phyloP scores from a whole-genome alignment of 2,329 filamentous ascomycete genomes.

The Talaromyces sp. region DNA sequence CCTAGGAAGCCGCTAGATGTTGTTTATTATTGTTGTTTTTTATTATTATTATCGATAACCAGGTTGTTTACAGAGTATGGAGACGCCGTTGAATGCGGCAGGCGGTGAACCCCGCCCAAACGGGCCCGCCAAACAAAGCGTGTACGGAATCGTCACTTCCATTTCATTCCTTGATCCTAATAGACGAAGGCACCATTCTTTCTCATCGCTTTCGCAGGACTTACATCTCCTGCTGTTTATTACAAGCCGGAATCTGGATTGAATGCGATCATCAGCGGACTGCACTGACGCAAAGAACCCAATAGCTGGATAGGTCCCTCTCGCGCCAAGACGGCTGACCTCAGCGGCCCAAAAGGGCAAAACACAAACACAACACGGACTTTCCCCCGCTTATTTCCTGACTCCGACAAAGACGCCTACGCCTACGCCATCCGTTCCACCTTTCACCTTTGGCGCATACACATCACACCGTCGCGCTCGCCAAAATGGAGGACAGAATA shows the following conservation, averaged over 20 bases:
- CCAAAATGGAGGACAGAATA: constrained; percentile 63
- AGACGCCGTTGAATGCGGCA: background rate
- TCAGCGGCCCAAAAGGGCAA: constrained; percentile 20
- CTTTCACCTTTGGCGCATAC: constrained; percentile 15
- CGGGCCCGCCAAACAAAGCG: background rate
- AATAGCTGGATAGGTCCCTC: background rate
- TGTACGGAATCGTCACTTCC: background rate
- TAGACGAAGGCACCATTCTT: background rate
- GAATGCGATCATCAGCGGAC: background rate
- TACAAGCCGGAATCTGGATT: background rate
- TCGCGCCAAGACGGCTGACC: background rate
- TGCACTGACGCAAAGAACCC: background rate
- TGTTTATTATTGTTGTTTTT: background rate
- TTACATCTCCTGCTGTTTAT: background rate
- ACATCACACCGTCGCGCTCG: constrained; percentile 13
- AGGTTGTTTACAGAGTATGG: background rate
- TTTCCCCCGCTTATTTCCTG: constrained; percentile 6
- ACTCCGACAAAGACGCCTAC: background rate
- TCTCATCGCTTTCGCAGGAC: background rate
- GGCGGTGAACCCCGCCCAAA: background rate
- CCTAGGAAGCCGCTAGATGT: background rate
- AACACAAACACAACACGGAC: constrained; percentile 23
- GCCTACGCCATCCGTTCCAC: constrained; percentile 7
- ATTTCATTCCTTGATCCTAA: background rate
- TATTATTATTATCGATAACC: background rate